Percentiles rank a stretch among this genome's conserved stretches.
Conservation (phyloP, 108 stramenopile genomes). For the Conticribra weissflogii region DNA sequence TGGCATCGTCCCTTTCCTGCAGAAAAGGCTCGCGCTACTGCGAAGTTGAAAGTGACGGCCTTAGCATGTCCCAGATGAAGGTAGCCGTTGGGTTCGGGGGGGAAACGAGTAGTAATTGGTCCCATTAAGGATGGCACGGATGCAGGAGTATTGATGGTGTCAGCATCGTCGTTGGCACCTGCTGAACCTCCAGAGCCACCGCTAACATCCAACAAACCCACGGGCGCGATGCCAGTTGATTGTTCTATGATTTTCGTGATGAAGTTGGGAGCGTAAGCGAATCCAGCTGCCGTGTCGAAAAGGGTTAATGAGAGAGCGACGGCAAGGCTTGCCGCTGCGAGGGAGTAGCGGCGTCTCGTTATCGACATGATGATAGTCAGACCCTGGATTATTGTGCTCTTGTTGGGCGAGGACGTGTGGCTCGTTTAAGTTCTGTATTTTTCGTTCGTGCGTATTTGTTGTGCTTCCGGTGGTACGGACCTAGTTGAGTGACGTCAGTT, state of each 20-base stretch:
- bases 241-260: constrained; percentile 87
- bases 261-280: constrained; percentile 90
- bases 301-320: neutral
- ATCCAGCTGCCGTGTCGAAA: constrained; percentile 24
- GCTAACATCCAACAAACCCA: constrained; percentile 50
- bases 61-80: constrained; percentile 99
- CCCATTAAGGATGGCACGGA: constrained; percentile 7
- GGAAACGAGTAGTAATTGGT: constrained; percentile 91
- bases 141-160: neutral
- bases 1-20: constrained; percentile 68
- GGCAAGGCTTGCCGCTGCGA: neutral
- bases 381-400: too few relatives aligned
- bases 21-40: constrained; percentile 78
- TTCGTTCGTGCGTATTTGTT: too few relatives aligned
- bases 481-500: too few relatives aligned
- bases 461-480: too few relatives aligned
- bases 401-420: too few relatives aligned
- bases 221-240: constrained; percentile 60
- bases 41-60: constrained; percentile 89
- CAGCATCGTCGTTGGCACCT: constrained; percentile 12
- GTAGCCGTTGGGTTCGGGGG: constrained; percentile 99
- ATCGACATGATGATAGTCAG: too few relatives aligned
- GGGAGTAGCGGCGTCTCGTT: too few relatives aligned
- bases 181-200: neutral
- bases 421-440: too few relatives aligned